Percentiles rank a stretch among this genome's conserved stretches.
These are phyloP conservation scores for Linum tenue DNA, from an alignment of 345 rosid species.

Conservation along the genomic window DNA sequence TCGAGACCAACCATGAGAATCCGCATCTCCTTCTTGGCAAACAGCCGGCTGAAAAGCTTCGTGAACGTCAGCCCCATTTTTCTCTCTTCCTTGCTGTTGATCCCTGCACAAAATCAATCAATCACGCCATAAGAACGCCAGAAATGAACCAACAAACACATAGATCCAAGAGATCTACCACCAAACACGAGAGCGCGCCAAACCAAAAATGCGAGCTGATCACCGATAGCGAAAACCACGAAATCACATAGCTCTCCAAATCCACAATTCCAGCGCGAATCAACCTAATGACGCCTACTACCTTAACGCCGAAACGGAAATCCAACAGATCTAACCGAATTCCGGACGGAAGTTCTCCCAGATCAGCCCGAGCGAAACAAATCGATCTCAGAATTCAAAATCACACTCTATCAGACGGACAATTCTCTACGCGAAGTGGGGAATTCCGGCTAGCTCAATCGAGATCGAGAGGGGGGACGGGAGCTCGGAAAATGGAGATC, in stretches of 20 bases:
- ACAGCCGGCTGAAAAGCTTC: slow-evolving; percentile 39
- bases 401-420: neutral
- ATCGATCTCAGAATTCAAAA: neutral
- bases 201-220: neutral
- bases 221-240: neutral
- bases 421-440: neutral
- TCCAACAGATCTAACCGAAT: neutral
- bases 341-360: neutral
- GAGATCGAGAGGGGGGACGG: neutral
- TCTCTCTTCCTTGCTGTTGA: slow-evolving; percentile 16
- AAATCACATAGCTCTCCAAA: neutral
- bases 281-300: too few relatives aligned
- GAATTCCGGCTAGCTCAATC: slow-evolving; percentile 9
- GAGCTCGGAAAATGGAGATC: neutral
- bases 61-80: slow-evolving; percentile 61
- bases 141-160: neutral
- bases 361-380: neutral
- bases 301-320: too few relatives aligned
- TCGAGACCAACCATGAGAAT: slow-evolving; percentile 43
- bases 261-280: neutral
- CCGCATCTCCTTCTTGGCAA: slow-evolving; percentile 5
- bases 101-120: slow-evolving; percentile 19
- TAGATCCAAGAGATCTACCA: neutral
- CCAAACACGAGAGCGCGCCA: neutral
- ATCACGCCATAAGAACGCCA: neutral